Percentiles rank a stretch among this genome's conserved stretches.
These are phyloP conservation scores for Amylocarpus encephaloides DNA, from an alignment of 2,329 filamentous ascomycete species.

Conservation along the genomic window DNA sequence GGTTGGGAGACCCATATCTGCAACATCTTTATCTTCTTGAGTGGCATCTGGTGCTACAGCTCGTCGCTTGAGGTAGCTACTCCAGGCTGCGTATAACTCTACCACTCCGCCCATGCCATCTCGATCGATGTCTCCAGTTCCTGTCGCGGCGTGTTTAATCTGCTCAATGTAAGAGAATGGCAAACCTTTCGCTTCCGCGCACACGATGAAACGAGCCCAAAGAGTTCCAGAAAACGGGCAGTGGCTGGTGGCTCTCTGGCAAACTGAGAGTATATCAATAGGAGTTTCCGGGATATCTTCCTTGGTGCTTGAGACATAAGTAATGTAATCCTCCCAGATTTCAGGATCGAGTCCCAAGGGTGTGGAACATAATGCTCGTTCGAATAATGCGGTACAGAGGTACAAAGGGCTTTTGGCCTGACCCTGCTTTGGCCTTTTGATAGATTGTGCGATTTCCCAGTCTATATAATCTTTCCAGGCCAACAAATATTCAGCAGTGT, in stretches of 20 bases:
- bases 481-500: slow-evolving; percentile 47
- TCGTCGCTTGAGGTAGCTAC: slow-evolving; percentile 80
- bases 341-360: slow-evolving; percentile 67
- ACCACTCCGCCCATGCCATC: slow-evolving; percentile 83
- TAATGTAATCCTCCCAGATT: slow-evolving; percentile 71
- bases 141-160: slow-evolving; percentile 89
- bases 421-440: slow-evolving; percentile 45
- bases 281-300: slow-evolving; percentile 31
- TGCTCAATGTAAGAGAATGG: slow-evolving; percentile 76
- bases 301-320: slow-evolving; percentile 24
- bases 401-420: slow-evolving; percentile 40
- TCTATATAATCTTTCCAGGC: slow-evolving; percentile 66
- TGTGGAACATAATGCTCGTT: slow-evolving; percentile 59
- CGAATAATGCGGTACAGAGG: slow-evolving; percentile 62
- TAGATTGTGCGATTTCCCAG: slow-evolving; percentile 68
- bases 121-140: slow-evolving; percentile 74
- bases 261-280: slow-evolving; percentile 54
- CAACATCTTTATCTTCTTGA: slow-evolving; percentile 81
- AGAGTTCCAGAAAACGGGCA: slow-evolving; percentile 88
- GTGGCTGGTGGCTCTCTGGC: slow-evolving; percentile 78
- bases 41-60: slow-evolving; percentile 68
- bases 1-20: slow-evolving; percentile 80
- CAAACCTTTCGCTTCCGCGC: slow-evolving; percentile 70
- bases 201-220: slow-evolving; percentile 85
- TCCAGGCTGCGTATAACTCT: slow-evolving; percentile 91